Percentiles rank a stretch among this genome's conserved stretches.
These are phyloP conservation scores for Cryphonectria japonica DNA, from an alignment of 2,329 filamentous ascomycete genomes.

Conservation along the genomic window DNA sequence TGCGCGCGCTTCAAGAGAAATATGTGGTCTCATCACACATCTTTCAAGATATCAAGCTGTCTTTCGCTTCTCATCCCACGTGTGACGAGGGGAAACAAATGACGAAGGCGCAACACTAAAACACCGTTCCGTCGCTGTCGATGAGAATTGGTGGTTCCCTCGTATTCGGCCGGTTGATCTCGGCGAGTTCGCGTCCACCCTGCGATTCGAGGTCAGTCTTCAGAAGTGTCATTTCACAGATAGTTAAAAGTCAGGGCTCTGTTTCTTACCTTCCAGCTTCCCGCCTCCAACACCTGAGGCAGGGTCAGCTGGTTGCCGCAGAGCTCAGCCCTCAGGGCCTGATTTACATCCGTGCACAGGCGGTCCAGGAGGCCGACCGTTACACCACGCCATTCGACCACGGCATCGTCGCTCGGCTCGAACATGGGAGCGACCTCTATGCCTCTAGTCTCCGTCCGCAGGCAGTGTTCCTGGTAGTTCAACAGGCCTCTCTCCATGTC, in stretches of 20 bases:
- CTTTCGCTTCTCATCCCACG: not conserved
- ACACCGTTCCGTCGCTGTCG: slow-evolving; percentile 93
- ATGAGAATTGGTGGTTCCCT: slow-evolving; percentile 97
- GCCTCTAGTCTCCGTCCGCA: slow-evolving; percentile 68
- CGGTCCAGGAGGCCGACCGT: slow-evolving; percentile 64
- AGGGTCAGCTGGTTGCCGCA: slow-evolving; percentile 74
- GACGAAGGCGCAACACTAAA: slow-evolving; percentile 55
- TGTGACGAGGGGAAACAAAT: not conserved
- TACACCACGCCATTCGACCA: slow-evolving; percentile 68
- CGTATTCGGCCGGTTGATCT: slow-evolving; percentile 93
- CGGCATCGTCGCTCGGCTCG: slow-evolving; percentile 61
- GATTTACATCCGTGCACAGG: slow-evolving; percentile 58
- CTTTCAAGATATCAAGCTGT: not conserved
- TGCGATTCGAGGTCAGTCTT: slow-evolving; percentile 35
- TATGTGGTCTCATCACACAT: not conserved
- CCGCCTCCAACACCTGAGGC: slow-evolving; percentile 90
- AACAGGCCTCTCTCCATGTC: slow-evolving; percentile 48
- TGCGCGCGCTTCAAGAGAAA: not conserved
- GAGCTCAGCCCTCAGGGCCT: slow-evolving; percentile 66
- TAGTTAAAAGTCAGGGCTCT: slow-evolving; percentile 9
- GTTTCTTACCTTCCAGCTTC: slow-evolving; percentile 88
- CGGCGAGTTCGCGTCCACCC: slow-evolving; percentile 94
- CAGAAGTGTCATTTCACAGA: not conserved
- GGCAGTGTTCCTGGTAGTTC: slow-evolving; percentile 66
- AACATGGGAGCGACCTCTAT: slow-evolving; percentile 62